phyloP scores from a whole-genome alignment of 805 yeast species.

The Candida easanensis region DNA sequence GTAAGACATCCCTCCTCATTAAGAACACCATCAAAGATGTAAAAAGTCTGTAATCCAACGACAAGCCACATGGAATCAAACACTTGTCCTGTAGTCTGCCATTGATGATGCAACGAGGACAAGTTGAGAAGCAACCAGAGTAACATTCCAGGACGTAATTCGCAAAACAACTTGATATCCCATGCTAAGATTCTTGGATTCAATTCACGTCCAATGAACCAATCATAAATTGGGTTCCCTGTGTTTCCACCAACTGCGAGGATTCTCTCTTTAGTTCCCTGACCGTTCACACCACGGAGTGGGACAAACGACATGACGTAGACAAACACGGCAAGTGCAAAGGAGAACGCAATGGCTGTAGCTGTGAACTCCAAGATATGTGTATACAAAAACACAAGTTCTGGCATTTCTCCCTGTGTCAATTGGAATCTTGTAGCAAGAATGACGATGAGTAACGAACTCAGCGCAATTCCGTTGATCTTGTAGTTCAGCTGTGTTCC shows the following conservation, averaged over 20 bases:
- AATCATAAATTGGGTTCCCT: conserved; percentile 71
- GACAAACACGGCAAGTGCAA: conserved; percentile 58
- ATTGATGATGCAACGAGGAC: conserved; percentile 81
- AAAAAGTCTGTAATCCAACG: conserved; percentile 68
- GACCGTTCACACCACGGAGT: conserved; percentile 44
- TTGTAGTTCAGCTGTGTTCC: conserved; percentile 69
- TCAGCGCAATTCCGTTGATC: conserved; percentile 73
- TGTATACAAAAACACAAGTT: conserved; percentile 70
- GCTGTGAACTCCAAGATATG: conserved; percentile 64
- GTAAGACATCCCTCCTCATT: conserved; percentile 87
- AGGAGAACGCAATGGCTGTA: conserved; percentile 62
- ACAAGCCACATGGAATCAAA: conserved; percentile 73
- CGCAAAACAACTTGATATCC: conserved; percentile 91
- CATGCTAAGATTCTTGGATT: conserved; percentile 84
- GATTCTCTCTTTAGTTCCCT: conserved; percentile 60
- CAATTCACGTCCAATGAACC: conserved; percentile 96
- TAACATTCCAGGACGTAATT: conserved; percentile 90
- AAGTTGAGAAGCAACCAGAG: conserved; percentile 80
- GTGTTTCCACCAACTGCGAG: conserved; percentile 87
- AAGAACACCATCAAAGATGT: conserved; percentile 86
- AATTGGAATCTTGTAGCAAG: conserved; percentile 51
- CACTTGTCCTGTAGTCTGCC: conserved; percentile 52
- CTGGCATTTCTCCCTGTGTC: conserved; percentile 65
- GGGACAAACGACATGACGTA: conserved; percentile 70
- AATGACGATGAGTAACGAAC: conserved; percentile 36